Percentiles rank a stretch among this genome's conserved stretches.
Conservation (phyloP, 2,329 filamentous ascomycete species). For the Sarocladiaceae sp. region DNA sequence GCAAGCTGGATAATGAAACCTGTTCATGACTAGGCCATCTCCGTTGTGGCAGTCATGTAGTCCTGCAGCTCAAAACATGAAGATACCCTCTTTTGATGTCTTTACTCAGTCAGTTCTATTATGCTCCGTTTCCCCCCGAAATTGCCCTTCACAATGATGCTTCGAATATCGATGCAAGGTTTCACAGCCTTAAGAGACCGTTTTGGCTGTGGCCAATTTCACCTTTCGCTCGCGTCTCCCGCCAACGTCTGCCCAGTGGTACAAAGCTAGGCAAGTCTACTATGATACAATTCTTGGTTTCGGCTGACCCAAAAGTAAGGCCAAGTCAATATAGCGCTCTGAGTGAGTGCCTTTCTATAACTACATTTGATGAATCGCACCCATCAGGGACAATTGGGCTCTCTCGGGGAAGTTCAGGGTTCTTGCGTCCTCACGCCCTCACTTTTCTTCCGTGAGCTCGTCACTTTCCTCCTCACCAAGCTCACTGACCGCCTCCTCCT, state of each 20-base stretch:
- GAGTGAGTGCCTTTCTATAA: not conserved
- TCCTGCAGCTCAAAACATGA: slow-evolving; percentile 4
- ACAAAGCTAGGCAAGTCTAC: no score
- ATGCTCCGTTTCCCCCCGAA: not conserved
- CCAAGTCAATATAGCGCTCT: no score
- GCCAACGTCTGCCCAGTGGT: no score
- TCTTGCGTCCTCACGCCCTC: not conserved
- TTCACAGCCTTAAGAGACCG: no score
- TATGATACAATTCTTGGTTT: not conserved
- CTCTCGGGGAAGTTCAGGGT: not conserved
- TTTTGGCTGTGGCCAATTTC: no score
- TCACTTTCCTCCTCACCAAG: not conserved
- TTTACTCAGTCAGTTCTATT: not conserved
- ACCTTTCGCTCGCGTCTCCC: no score
- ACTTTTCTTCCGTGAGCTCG: not conserved
- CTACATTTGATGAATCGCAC: not conserved
- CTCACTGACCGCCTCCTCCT: not conserved
- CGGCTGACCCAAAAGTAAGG: no score
- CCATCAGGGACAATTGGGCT: not conserved
- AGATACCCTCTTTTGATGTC: slow-evolving; percentile 9
- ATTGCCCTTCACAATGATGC: not conserved
- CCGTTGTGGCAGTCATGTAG: no score
- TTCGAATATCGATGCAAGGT: not conserved
- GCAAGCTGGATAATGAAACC: no score
- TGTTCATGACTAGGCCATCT: no score